Conservation (phyloP, 371 early-diverging fungal species). For the Mortierella sp. region DNA sequence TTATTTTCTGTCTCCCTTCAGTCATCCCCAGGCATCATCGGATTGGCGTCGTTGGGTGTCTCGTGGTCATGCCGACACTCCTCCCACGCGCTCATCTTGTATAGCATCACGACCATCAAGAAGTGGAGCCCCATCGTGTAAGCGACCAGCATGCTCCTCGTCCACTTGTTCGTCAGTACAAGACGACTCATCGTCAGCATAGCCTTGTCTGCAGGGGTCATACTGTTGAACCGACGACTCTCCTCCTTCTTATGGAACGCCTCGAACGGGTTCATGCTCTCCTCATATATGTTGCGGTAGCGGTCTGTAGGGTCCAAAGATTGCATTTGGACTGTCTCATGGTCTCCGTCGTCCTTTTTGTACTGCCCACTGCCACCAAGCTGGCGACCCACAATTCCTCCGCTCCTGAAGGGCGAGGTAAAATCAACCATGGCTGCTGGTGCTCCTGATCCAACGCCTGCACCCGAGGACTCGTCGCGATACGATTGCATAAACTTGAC, state of each 20-base stretch:
- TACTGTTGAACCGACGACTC: constrained; percentile 72
- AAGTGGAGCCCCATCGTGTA: constrained; percentile 82
- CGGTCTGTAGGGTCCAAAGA: constrained; percentile 68
- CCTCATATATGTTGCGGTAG: constrained; percentile 86
- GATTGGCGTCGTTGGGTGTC: constrained; percentile 56
- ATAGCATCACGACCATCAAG: constrained; percentile 80
- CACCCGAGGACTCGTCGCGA: constrained; percentile 35
- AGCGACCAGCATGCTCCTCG: constrained; percentile 75
- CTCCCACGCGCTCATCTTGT: constrained; percentile 74
- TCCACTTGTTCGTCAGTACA: constrained; percentile 80
- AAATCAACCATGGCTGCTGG: constrained; percentile 33
- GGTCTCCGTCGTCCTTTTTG: constrained; percentile 50
- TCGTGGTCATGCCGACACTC: constrained; percentile 78
- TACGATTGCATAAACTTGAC: constrained; percentile 80
- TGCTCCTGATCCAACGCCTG: constrained; percentile 24
- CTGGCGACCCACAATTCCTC: constrained; percentile 29
- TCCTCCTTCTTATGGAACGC: constrained; percentile 86
- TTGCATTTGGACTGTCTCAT: constrained; percentile 39
- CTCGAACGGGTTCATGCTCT: constrained; percentile 88
- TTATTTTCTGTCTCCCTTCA: background rate
- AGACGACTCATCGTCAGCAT: constrained; percentile 73
- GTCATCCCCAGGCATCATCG: constrained; percentile 41
- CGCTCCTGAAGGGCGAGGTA: constrained; percentile 35
- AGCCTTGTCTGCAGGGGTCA: constrained; percentile 83
- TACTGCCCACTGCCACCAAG: constrained; percentile 9